Conservation (phyloP, 164 flowering plant genomes). For the Amborella trichopoda region DNA sequence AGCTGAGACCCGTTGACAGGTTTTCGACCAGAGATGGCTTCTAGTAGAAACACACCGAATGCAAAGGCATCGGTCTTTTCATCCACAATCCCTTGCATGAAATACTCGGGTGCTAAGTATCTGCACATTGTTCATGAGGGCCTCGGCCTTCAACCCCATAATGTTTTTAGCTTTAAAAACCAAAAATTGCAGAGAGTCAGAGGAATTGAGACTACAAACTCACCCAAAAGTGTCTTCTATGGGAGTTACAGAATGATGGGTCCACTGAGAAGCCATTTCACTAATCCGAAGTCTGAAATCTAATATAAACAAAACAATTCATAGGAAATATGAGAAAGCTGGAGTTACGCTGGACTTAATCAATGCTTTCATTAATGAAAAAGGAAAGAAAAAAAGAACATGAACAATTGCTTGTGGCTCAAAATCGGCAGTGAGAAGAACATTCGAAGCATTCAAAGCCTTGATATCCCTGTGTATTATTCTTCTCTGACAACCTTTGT, state of each 20-base stretch:
- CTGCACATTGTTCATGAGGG: slow-evolving; percentile 17
- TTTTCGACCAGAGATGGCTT: slow-evolving; percentile 70
- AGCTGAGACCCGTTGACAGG: slow-evolving; percentile 79
- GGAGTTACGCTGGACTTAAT: too few relatives aligned
- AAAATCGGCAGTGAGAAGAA: slow-evolving; percentile 62
- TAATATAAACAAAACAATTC: slow-evolving; percentile 6
- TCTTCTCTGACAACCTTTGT: slow-evolving; percentile 81
- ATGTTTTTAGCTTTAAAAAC: not conserved
- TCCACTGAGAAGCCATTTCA: slow-evolving; percentile 97
- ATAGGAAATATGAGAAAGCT: too few relatives aligned
- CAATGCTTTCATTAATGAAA: not conserved
- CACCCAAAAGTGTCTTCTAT: slow-evolving; percentile 98
- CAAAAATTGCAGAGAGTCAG: too few relatives aligned
- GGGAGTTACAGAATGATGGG: slow-evolving; percentile 80
- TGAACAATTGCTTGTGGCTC: slow-evolving; percentile 58
- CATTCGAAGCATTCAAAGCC: slow-evolving; percentile 71
- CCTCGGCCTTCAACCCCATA: not conserved
- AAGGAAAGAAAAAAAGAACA: slow-evolving; percentile 1
- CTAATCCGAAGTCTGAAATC: slow-evolving; percentile 95
- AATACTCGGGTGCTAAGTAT: slow-evolving; percentile 92
- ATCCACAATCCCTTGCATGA: slow-evolving; percentile 91
- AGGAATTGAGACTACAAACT: not conserved
- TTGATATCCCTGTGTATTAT: slow-evolving; percentile 94
- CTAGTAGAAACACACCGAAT: slow-evolving; percentile 76
- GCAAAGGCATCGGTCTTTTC: slow-evolving; percentile 98